Percentiles rank a stretch among this genome's conserved stretches.
Conservation (phyloP, 257 asterid species). For the Primulina eburnea region DNA sequence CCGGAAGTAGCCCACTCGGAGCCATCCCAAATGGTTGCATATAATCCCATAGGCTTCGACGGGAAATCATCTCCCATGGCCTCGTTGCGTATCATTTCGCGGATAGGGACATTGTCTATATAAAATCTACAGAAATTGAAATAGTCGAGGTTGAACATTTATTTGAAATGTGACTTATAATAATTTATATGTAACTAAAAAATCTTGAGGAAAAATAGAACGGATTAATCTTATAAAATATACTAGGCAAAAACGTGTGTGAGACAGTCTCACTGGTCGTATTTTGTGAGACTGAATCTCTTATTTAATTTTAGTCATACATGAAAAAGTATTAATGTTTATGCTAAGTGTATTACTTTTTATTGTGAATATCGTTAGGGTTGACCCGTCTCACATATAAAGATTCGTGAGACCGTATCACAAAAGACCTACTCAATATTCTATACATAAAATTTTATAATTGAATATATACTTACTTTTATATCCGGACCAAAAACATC, state of each 20-base stretch:
- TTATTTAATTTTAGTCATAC: too few species aligned
- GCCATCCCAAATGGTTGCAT: slow-evolving; percentile 96
- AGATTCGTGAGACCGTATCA: too few species aligned
- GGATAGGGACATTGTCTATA: slow-evolving; percentile 72
- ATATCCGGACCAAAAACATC: slow-evolving; percentile 10
- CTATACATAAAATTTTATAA: not conserved
- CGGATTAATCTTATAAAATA: slow-evolving; percentile 15
- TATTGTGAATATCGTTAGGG: too few species aligned
- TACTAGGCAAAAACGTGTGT: too few species aligned
- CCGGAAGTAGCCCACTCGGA: slow-evolving; percentile 98
- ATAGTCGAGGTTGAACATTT: too few species aligned
- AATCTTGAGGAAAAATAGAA: not conserved
- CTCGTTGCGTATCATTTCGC: slow-evolving; percentile 56
- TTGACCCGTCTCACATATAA: too few species aligned
- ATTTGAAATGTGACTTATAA: too few species aligned
- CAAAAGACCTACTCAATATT: too few species aligned
- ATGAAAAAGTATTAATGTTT: too few species aligned
- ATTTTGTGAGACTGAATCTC: too few species aligned
- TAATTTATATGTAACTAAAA: not conserved
- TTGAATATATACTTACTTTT: not conserved
- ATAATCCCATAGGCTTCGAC: slow-evolving; percentile 82
- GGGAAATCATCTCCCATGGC: slow-evolving; percentile 91
- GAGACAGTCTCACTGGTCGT: too few species aligned
- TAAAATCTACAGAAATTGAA: slow-evolving; percentile 52
- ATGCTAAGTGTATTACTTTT: too few species aligned